Evolutionary conservation across 208 protist species (phyloP), one percentile per base, ranked within the genome.

Genomic region (Naegleria lovaniensis): DNA sequence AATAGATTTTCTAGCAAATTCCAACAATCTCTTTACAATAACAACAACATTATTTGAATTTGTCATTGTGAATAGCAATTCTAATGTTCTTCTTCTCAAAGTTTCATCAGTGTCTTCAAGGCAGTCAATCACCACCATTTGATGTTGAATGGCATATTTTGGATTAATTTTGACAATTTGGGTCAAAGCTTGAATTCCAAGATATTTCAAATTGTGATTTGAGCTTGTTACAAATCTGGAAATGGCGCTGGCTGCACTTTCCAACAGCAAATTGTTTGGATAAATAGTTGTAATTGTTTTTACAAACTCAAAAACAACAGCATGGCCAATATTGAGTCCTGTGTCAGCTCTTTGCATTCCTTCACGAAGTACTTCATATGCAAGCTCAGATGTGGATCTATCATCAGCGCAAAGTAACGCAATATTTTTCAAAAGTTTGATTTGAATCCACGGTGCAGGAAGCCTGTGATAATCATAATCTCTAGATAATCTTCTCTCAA

Each of bases 391-490:
- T 13, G 92, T 89, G 38, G 84, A 90, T 41, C 67, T 43, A 86
- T 98, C 94, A 90, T 96, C 92, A 52, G 88, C 85, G 48, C 96
- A 93, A 36, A 98, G 93, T 11, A 97, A 90, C 16, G 93, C 76
- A 33, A 99, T 87, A 19, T 99, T 79, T 43, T 95, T 94, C 13
- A 99, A 91, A 13, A 98, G 90, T 48, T 95, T 92, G 67, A 99
- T 97, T 94, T 99, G 98, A 33, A 99, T 94, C 98, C 98, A 99
- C 52, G 98, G 98, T 16, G 98, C 97, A 41, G 97, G 98, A 33
- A 98, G 95, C 90, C 95, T 94, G 93, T 99, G 98, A 93, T 99
- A 99, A 58, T 99, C 96, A 93, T 97, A 99, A 25, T 95, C 93
- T 40, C 93, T 91, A 48, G 97, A 92, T 38, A 99, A 94, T 19